Evolutionary conservation across 257 asterid species (phyloP).

Genomic region (Solanum infundibuliforme): DNA sequence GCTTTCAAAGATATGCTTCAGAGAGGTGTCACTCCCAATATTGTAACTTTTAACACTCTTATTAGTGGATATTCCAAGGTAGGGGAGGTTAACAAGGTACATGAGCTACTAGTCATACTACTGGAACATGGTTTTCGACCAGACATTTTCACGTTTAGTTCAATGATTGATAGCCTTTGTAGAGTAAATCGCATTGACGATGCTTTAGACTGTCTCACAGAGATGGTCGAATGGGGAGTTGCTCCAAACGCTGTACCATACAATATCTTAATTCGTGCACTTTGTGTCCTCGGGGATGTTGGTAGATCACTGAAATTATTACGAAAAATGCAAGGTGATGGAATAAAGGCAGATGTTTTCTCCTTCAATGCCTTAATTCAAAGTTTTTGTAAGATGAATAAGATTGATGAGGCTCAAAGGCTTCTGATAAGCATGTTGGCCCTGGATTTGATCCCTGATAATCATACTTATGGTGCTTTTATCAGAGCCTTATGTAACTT

Average conservation of each 20-base stretch:
- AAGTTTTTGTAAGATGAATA: slow-evolving; percentile 43
- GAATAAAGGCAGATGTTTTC: slow-evolving; percentile 53
- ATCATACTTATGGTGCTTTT: slow-evolving; percentile 60
- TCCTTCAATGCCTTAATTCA: slow-evolving; percentile 74
- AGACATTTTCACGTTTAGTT: slow-evolving; percentile 66
- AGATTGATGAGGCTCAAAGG: slow-evolving; percentile 63
- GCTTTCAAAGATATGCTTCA: slow-evolving; percentile 43
- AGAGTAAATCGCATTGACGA: slow-evolving; percentile 38
- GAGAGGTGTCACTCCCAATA: slow-evolving; percentile 46
- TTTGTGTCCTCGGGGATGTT: slow-evolving; percentile 55
- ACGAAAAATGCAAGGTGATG: slow-evolving; percentile 64
- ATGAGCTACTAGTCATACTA: slow-evolving; percentile 45
- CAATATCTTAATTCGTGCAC: slow-evolving; percentile 60
- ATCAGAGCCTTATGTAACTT: slow-evolving; percentile 51
- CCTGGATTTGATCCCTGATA: slow-evolving; percentile 59
- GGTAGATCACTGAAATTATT: slow-evolving; percentile 45
- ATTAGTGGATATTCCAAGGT: slow-evolving; percentile 59
- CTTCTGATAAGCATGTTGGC: slow-evolving; percentile 58
- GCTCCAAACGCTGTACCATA: slow-evolving; percentile 54
- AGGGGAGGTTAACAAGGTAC: slow-evolving; percentile 40
- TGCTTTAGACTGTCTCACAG: slow-evolving; percentile 70
- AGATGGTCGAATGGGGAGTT: slow-evolving; percentile 80
- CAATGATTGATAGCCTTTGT: slow-evolving; percentile 76
- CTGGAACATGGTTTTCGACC: slow-evolving; percentile 50
- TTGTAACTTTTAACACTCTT: slow-evolving; percentile 72